Percentiles rank a stretch among this genome's conserved stretches.
Conservation (phyloP, 805 yeast species). For the Candida andamanensis region DNA sequence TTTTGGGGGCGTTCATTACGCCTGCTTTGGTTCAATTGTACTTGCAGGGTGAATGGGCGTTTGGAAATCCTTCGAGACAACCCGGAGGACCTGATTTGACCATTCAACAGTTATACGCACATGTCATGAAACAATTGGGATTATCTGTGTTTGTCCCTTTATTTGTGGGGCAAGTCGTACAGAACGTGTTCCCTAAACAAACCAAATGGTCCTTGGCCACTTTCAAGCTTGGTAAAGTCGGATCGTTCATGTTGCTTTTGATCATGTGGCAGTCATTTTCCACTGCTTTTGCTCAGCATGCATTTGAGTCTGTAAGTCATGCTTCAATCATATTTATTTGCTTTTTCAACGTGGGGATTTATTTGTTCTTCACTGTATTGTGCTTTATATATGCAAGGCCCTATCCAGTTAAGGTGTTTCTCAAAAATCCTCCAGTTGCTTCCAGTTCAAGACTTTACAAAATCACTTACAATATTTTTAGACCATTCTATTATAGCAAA, state of each 20-base stretch:
- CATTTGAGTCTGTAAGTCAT: slow-evolving; percentile 67
- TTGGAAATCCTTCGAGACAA: slow-evolving; percentile 65
- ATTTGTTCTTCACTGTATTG: slow-evolving; percentile 66
- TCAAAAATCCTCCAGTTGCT: slow-evolving; percentile 45
- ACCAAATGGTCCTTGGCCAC: slow-evolving; percentile 55
- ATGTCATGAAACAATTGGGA: slow-evolving; percentile 86
- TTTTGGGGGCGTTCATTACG: slow-evolving; percentile 81
- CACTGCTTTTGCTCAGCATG: slow-evolving; percentile 79
- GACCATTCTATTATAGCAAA: slow-evolving; percentile 68
- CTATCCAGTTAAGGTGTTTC: slow-evolving; percentile 37
- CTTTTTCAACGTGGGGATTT: slow-evolving; percentile 78
- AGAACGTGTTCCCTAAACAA: slow-evolving; percentile 62
- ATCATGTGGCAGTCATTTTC: slow-evolving; percentile 78
- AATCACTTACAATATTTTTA: slow-evolving; percentile 37
- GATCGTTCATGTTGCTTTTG: slow-evolving; percentile 71
- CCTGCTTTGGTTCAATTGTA: slow-evolving; percentile 81
- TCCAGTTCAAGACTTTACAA: slow-evolving; percentile 41
- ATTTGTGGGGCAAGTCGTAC: slow-evolving; percentile 82
- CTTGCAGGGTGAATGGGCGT: slow-evolving; percentile 53
- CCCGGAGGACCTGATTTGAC: slow-evolving; percentile 43
- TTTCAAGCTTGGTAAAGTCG: slow-evolving; percentile 64
- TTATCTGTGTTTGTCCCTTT: slow-evolving; percentile 78
- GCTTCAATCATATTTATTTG: slow-evolving; percentile 70
- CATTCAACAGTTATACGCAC: slow-evolving; percentile 54
- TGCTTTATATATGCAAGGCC: slow-evolving; percentile 63